Evolutionary conservation across 2,329 filamentous ascomycete species (phyloP).

Genomic region (Exophiala sp.): DNA sequence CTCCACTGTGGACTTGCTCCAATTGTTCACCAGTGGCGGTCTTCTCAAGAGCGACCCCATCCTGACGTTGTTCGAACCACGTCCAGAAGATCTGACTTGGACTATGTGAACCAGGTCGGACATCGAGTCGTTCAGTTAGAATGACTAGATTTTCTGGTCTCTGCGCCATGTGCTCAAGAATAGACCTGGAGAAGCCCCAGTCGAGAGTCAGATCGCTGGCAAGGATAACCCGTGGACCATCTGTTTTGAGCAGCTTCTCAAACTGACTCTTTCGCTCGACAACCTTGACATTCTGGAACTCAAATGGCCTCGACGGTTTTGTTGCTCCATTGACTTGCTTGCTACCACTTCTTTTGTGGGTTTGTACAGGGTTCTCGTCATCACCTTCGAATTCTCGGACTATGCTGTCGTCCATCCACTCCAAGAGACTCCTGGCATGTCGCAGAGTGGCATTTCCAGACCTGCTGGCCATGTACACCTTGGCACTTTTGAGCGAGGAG

Average conservation of each 20-base stretch:
- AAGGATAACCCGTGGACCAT: constrained; percentile 69
- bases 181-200: constrained; percentile 89
- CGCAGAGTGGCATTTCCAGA: constrained; percentile 86
- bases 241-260: constrained; percentile 60
- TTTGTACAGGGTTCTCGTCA: constrained; percentile 33
- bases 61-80: constrained; percentile 67
- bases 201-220: constrained; percentile 87
- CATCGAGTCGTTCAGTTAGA: constrained; percentile 65
- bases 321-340: constrained; percentile 38
- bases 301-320: constrained; percentile 68
- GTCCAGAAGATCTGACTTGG: constrained; percentile 69
- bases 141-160: constrained; percentile 81
- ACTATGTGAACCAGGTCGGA: constrained; percentile 39
- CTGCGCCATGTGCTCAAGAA: constrained; percentile 69
- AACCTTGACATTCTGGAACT: constrained; percentile 80
- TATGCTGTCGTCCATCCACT: constrained; percentile 98
- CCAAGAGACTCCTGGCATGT: constrained; percentile 90
- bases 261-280: constrained; percentile 80
- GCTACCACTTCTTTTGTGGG: constrained; percentile 40
- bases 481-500: constrained; percentile 49
- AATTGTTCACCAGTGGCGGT: constrained; percentile 55
- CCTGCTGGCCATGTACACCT: constrained; percentile 77
- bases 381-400: constrained; percentile 78
- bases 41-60: constrained; percentile 60
- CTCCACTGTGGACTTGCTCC: constrained; percentile 64